Conservation (phyloP, 768 basidiomycete genomes). For the Suillus ampliporus region DNA sequence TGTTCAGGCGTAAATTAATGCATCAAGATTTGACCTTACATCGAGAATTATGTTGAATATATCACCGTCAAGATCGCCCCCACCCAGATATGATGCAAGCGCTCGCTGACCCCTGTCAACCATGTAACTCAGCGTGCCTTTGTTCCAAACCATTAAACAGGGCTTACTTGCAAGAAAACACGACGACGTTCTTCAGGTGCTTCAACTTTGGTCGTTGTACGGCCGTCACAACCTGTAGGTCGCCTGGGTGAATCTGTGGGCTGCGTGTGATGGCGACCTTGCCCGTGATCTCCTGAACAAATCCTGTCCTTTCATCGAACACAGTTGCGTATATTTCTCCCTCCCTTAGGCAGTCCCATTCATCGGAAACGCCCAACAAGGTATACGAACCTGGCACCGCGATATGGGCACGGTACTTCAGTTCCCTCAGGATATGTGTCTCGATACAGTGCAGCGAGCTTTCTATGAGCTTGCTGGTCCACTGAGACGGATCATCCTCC, state of each 20-base stretch:
- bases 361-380: constrained; percentile 58
- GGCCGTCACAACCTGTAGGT: constrained; percentile 47
- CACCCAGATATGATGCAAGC: constrained; percentile 65
- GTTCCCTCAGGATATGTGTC: constrained; percentile 52
- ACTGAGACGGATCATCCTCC: constrained; percentile 5
- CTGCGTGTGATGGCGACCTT: constrained; percentile 51
- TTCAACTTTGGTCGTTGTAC: constrained; percentile 46
- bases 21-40: constrained; percentile 20
- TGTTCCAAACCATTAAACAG: too few species aligned
- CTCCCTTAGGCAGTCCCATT: constrained; percentile 49
- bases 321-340: constrained; percentile 55
- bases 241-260: constrained; percentile 60
- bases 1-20: background rate
- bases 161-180: constrained; percentile 52
- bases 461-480: constrained; percentile 43
- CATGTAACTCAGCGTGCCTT: background rate
- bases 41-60: constrained; percentile 56
- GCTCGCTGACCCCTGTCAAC: constrained; percentile 51
- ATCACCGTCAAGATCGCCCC: constrained; percentile 75
- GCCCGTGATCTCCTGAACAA: constrained; percentile 40
- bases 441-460: constrained; percentile 43
- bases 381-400: constrained; percentile 54
- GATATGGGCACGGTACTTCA: constrained; percentile 58
- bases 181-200: constrained; percentile 52
- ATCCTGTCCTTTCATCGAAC: constrained; percentile 34